phyloP scores from a whole-genome alignment of 192 early-diverging fungal species.

The Cetraspora pellucida region DNA sequence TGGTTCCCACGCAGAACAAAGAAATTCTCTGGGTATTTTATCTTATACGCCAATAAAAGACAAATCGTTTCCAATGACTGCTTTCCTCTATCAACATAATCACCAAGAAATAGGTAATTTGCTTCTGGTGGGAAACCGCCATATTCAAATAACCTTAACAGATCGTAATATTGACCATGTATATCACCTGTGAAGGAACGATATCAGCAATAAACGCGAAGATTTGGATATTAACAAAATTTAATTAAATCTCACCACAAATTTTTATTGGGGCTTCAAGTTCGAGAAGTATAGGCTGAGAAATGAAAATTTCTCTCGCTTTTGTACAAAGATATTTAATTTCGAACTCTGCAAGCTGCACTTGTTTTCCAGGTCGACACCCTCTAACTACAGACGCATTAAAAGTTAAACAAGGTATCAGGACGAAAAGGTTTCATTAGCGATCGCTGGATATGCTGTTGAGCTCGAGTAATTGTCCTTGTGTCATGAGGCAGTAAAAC shows the following conservation, averaged over 20 bases:
- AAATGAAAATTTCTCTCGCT: slow-evolving; percentile 93
- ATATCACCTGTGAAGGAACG: slow-evolving; percentile 54
- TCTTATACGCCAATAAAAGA: slow-evolving; percentile 96
- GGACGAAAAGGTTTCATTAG: not conserved
- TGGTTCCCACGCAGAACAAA: slow-evolving; percentile 99
- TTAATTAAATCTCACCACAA: slow-evolving; percentile 66
- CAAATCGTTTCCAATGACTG: slow-evolving; percentile 99
- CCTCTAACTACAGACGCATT: slow-evolving; percentile 76
- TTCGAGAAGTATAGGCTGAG: slow-evolving; percentile 89
- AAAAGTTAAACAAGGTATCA: slow-evolving; percentile 4
- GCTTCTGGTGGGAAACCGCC: slow-evolving; percentile 95
- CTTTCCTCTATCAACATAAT: slow-evolving; percentile 98
- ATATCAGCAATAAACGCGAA: no score
- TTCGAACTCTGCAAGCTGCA: slow-evolving; percentile 92
- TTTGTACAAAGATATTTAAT: slow-evolving; percentile 93
- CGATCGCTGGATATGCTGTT: not conserved
- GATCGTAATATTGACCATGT: slow-evolving; percentile 98
- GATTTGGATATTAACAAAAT: slow-evolving; percentile 4
- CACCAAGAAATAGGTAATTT: slow-evolving; percentile 96
- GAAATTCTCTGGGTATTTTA: slow-evolving; percentile 99
- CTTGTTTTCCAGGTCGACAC: slow-evolving; percentile 93
- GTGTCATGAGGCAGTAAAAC: not conserved
- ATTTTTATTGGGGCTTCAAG: slow-evolving; percentile 96
- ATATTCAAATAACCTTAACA: slow-evolving; percentile 93
- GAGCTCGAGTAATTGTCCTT: no score